Percentiles rank a stretch among this genome's conserved stretches.
These are phyloP conservation scores for Breynia disticha DNA, from an alignment of 441 rosid species.

Conservation along the genomic window DNA sequence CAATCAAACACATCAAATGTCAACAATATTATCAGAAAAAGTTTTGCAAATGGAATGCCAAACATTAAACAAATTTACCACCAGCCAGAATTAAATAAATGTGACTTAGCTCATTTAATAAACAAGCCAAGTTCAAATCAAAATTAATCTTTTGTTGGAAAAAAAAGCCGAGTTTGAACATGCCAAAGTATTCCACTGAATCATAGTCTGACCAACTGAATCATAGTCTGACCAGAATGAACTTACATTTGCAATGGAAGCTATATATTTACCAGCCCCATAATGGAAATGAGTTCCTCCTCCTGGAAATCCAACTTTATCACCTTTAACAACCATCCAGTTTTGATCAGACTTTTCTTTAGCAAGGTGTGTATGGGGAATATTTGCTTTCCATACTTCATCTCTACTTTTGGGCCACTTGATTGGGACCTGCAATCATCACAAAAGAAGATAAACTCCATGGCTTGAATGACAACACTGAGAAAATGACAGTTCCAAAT, in stretches of 20 bases:
- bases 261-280: slow-evolving; percentile 93
- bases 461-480: neutral
- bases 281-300: slow-evolving; percentile 98
- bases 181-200: no score
- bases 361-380: slow-evolving; percentile 98
- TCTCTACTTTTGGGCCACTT: slow-evolving; percentile 99
- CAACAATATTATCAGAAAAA: neutral
- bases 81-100: no score
- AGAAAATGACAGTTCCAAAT: no score
- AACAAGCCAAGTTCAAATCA: no score
- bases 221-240: no score
- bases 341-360: slow-evolving; percentile 94
- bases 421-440: slow-evolving; percentile 58
- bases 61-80: no score
- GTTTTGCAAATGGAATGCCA: neutral
- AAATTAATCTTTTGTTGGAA: no score
- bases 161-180: no score
- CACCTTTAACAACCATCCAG: slow-evolving; percentile 97
- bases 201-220: no score
- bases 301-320: slow-evolving; percentile 80
- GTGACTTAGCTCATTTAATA: no score
- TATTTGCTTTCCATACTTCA: slow-evolving; percentile 94
- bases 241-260: slow-evolving; percentile 82
- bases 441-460: neutral
- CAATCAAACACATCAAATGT: slow-evolving; percentile 5